Evolutionary conservation across 352 stramenopile species (phyloP), one percentile per base, ranked within the genome.

Genomic region (Phytophthora aleatoria): DNA sequence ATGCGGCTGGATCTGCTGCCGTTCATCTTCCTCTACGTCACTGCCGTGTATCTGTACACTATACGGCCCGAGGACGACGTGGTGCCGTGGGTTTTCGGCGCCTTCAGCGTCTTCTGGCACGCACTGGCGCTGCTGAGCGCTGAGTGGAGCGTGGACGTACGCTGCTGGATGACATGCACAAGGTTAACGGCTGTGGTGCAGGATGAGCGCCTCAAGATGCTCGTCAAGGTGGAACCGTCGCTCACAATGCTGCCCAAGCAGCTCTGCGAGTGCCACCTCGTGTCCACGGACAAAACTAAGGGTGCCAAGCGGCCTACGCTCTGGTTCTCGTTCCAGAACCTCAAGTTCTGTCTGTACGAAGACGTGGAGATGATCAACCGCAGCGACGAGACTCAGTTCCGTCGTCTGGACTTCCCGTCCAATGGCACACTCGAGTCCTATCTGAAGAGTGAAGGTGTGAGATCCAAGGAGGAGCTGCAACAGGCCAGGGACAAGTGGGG

Each of bases 271-370:
- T 89, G 79, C 48, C 60, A 79, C 8, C 31, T 77, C 27, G 30
- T 47, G 54, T 54, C 41, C 7, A 42, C 52, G 20, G n/a, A 62
- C 42, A 61, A 63, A 15, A 20, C 35, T 8, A 63, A 71, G 38
- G 61, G 52, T 11, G 28, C 50, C 6, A 41, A 67, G 3, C 54
- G 83, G 20, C 82, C 80, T 3, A 78, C 81, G 33, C 58, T 91
- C 41, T 90, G 73, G 76, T 94, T 94, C 41, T 81, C 73, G 24
- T 92, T 91, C 57, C 85, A 94, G 62, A 92, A 94, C 47, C 56
- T 92, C 15, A 82, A 76, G n/a, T 91, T 92, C 51, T 92, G 77
- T 61, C 47, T 91, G 15, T 83, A 86, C 39, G 81, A 86, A 4
- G 74, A 91, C 36, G 51, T 81, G 42, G 70, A 73, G 20, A 71